phyloP scores from a whole-genome alignment of 2,329 filamentous ascomycete species.

The Cordyceps pruinosa region DNA sequence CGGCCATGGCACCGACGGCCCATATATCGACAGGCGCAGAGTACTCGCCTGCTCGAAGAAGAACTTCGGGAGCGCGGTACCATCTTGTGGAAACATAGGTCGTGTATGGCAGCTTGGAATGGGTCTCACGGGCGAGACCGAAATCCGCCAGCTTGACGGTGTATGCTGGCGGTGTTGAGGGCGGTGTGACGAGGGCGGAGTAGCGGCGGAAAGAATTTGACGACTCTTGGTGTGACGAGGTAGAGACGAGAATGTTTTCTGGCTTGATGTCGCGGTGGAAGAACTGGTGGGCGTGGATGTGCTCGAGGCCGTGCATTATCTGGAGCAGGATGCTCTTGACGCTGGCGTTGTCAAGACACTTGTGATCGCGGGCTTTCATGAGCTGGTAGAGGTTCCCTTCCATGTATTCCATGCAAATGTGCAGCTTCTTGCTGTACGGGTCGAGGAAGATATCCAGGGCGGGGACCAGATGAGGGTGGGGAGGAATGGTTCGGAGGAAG shows the following conservation, averaged over 20 bases:
- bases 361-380: constrained; percentile 97
- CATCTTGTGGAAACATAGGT: constrained; percentile 97
- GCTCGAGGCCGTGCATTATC: constrained; percentile 91
- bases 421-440: constrained; percentile 89
- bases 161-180: constrained; percentile 87
- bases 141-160: constrained; percentile 99
- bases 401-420: constrained; percentile 99
- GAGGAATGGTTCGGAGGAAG: constrained; percentile 82
- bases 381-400: constrained; percentile 97
- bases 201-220: constrained; percentile 85
- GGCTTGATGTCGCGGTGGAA: constrained; percentile 99
- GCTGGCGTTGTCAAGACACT: constrained; percentile 78
- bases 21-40: constrained; percentile 97
- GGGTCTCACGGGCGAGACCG: constrained; percentile 91
- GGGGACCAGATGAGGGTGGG: constrained; percentile 88
- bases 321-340: constrained; percentile 98
- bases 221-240: constrained; percentile 75
- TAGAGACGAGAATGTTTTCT: constrained; percentile 96
- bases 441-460: constrained; percentile 98
- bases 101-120: constrained; percentile 93
- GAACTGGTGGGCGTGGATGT: constrained; percentile 95
- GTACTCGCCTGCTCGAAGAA: constrained; percentile 90
- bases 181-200: constrained; percentile 86
- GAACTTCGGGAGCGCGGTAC: constrained; percentile 94
- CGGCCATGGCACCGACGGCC: constrained; percentile 97